Conservation (phyloP, 331 rosid genomes). For the Malus hybrid region DNA sequence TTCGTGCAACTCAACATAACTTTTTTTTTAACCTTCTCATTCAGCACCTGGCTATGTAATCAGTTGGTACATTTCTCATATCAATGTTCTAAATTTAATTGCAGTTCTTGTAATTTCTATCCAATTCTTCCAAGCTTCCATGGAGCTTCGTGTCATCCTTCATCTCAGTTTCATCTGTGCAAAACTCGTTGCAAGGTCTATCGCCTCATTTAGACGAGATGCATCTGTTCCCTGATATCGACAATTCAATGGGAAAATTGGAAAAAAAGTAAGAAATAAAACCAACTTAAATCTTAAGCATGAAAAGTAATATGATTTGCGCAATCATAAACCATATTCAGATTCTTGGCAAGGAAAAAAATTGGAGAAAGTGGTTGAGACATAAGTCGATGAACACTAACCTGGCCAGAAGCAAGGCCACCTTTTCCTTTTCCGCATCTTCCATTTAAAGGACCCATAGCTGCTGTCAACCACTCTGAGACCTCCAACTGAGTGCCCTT, state of each 20-base stretch:
- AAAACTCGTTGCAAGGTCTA: constrained; percentile 58
- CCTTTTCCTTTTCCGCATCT: constrained; percentile 89
- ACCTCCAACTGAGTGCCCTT: constrained; percentile 59
- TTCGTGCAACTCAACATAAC: background rate
- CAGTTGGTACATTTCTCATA: background rate
- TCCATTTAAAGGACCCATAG: constrained; percentile 80
- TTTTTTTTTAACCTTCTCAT: no score
- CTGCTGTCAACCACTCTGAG: constrained; percentile 76
- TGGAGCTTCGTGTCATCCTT: background rate
- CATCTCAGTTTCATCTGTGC: constrained; percentile 58
- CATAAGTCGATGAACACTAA: constrained; percentile 16
- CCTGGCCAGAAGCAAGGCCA: constrained; percentile 98
- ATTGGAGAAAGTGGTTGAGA: background rate
- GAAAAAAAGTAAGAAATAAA: background rate
- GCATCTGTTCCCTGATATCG: constrained; percentile 83
- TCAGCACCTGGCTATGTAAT: background rate
- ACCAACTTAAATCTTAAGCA: background rate
- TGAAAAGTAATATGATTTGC: background rate
- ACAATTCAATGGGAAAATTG: background rate
- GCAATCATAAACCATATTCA: background rate
- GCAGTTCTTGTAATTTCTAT: background rate
- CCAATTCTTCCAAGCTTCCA: background rate
- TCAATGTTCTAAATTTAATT: background rate
- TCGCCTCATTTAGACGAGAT: constrained; percentile 60
- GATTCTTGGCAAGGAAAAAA: background rate